Conservation (phyloP, 2,329 filamentous ascomycete species). For the Beauveria rudraprayagi region DNA sequence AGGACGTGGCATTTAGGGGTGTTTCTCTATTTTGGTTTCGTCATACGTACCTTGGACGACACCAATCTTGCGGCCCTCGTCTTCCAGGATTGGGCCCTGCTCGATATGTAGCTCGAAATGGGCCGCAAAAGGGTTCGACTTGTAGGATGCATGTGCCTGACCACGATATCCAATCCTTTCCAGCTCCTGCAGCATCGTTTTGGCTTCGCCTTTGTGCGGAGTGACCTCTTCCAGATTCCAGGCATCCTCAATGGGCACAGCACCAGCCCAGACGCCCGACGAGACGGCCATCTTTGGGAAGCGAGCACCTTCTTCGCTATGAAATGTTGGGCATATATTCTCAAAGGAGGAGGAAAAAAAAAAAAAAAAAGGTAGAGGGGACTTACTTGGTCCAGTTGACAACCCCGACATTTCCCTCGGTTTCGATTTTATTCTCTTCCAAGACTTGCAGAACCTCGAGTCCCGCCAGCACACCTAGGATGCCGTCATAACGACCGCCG, state of each 20-base stretch:
- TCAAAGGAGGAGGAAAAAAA: too few species aligned
- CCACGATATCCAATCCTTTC: conserved; percentile 56
- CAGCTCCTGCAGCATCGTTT: conserved; percentile 40
- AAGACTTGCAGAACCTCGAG: conserved; percentile 66
- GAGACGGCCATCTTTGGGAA: conserved; percentile 69
- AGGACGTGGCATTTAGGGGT: neutral
- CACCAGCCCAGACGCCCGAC: conserved; percentile 71
- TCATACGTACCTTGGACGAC: conserved; percentile 21
- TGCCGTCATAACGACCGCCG: conserved; percentile 69
- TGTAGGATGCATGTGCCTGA: conserved; percentile 17
- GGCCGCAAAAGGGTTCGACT: conserved; percentile 52
- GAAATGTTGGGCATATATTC: neutral
- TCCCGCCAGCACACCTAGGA: conserved; percentile 65
- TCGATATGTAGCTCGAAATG: conserved; percentile 85
- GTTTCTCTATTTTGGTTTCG: too few species aligned
- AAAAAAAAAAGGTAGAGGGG: too few species aligned
- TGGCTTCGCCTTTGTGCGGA: conserved; percentile 19
- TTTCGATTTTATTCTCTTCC: conserved; percentile 55
- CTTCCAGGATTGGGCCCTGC: conserved; percentile 68
- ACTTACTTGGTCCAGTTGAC: conserved; percentile 68
- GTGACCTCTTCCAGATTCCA: conserved; percentile 53
- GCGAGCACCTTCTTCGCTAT: conserved; percentile 69
- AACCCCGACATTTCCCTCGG: conserved; percentile 62
- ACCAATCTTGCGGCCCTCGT: conserved; percentile 20
- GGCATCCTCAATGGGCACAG: conserved; percentile 53